Percentiles rank a stretch among this genome's conserved stretches.
phyloP scores from a whole-genome alignment of 2,329 filamentous ascomycete genomes.

The Ploettnerulaceae sp. region DNA sequence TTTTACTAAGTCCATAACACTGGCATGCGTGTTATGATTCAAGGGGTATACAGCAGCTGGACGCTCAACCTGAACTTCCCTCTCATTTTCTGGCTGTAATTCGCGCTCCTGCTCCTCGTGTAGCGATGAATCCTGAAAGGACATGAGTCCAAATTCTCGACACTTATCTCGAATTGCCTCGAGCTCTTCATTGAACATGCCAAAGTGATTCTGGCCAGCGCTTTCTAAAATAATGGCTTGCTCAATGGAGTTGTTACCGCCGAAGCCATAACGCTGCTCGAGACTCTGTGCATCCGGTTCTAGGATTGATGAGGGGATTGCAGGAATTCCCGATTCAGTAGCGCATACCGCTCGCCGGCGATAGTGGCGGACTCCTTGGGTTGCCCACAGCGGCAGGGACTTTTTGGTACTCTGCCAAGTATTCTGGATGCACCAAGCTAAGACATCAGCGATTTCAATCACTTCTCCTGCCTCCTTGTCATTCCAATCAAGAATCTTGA shows the following conservation, averaged over 20 bases:
- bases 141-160: conserved; percentile 31
- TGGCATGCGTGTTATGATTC: conserved; percentile 42
- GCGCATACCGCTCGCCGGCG: conserved; percentile 24
- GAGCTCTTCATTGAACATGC: conserved; percentile 1
- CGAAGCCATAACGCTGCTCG: conserved; percentile 49
- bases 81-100: conserved; percentile 57
- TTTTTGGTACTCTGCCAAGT: conserved; percentile 46
- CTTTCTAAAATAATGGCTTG: no score
- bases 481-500: conserved; percentile 41
- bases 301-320: conserved; percentile 26
- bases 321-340: neutral
- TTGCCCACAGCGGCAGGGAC: conserved; percentile 54
- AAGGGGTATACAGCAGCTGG: conserved; percentile 39
- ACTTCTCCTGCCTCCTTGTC: conserved; percentile 8
- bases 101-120: conserved; percentile 68
- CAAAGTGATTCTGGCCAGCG: neutral
- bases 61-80: conserved; percentile 50
- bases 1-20: conserved; percentile 34
- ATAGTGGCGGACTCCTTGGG: conserved; percentile 50
- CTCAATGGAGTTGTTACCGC: neutral
- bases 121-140: conserved; percentile 41
- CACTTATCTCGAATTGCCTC: conserved; percentile 34
- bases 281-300: conserved; percentile 52
- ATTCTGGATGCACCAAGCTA: conserved; percentile 55
- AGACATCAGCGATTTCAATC: conserved; percentile 49